phyloP scores from a whole-genome alignment of 148 eudicot genomes.

The Diospyros lotus region DNA sequence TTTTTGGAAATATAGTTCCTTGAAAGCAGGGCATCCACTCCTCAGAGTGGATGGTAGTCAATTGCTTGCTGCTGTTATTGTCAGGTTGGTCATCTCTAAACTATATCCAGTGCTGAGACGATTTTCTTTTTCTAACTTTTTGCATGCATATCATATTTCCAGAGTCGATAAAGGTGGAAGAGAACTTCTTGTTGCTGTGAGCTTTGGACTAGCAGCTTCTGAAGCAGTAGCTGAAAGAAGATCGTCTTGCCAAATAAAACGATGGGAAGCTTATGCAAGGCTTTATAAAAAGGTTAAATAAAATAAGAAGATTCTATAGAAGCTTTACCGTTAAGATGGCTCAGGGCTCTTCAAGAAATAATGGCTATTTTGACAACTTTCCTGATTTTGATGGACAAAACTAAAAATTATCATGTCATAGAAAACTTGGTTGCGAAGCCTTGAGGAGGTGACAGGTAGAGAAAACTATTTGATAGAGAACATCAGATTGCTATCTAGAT shows the following conservation, averaged over 20 bases:
- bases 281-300: conserved; percentile 71
- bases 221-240: conserved; percentile 91
- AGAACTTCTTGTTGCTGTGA: conserved; percentile 89
- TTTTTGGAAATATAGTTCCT: conserved; percentile 44
- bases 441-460: neutral
- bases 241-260: conserved; percentile 58
- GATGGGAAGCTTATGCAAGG: conserved; percentile 95
- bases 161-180: conserved; percentile 79
- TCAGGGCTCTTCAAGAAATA: neutral
- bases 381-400: neutral
- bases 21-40: conserved; percentile 84
- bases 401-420: neutral
- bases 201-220: conserved; percentile 78
- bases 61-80: conserved; percentile 87
- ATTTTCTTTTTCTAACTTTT: conserved; percentile 8
- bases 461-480: neutral
- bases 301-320: neutral
- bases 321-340: neutral
- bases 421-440: neutral
- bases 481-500: neutral
- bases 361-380: neutral
- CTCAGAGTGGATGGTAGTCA: conserved; percentile 91
- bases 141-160: conserved; percentile 27
- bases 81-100: conserved; percentile 41
- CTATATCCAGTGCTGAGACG: conserved; percentile 5